Conservation (phyloP, 2,329 filamentous ascomycete species). For the Gaeumannomyces sp. region DNA sequence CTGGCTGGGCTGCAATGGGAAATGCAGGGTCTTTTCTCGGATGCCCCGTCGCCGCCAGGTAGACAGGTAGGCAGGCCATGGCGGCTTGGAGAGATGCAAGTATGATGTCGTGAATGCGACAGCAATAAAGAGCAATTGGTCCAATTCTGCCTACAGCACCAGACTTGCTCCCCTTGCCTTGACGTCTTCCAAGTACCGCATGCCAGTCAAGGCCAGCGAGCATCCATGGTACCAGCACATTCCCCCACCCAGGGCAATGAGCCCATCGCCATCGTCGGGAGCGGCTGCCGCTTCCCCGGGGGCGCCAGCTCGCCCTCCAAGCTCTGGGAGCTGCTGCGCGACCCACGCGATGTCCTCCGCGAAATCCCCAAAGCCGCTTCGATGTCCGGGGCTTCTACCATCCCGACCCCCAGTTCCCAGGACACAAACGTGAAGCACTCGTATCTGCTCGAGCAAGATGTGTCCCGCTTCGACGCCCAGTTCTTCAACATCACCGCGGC, state of each 20-base stretch:
- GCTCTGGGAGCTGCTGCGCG: constrained; percentile 25
- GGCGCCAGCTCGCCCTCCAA: constrained; percentile 22
- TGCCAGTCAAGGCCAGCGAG: no score
- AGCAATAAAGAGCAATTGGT: no score
- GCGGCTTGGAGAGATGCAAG: no score
- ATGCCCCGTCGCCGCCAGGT: no score
- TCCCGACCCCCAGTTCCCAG: constrained; percentile 19
- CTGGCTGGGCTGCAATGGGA: no score
- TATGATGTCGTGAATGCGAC: no score
- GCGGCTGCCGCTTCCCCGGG: constrained; percentile 24
- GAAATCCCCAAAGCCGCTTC: constrained; percentile 25
- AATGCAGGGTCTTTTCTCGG: no score
- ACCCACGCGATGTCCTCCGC: constrained; percentile 20
- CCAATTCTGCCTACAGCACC: no score
- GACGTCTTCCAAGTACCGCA: no score
- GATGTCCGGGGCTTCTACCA: constrained; percentile 26
- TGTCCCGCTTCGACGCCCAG: constrained; percentile 22
- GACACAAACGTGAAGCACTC: constrained; percentile 23
- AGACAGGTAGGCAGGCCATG: no score
- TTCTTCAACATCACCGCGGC: constrained; percentile 30
- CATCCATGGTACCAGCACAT: no score
- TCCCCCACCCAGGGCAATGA: not conserved
- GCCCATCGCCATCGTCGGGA: constrained; percentile 26
- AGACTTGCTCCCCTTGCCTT: no score
- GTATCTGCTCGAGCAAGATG: constrained; percentile 3